Evolutionary conservation across 257 asterid species (phyloP), one percentile per base, ranked within the genome.

Genomic region (Linderniella brevidens): DNA sequence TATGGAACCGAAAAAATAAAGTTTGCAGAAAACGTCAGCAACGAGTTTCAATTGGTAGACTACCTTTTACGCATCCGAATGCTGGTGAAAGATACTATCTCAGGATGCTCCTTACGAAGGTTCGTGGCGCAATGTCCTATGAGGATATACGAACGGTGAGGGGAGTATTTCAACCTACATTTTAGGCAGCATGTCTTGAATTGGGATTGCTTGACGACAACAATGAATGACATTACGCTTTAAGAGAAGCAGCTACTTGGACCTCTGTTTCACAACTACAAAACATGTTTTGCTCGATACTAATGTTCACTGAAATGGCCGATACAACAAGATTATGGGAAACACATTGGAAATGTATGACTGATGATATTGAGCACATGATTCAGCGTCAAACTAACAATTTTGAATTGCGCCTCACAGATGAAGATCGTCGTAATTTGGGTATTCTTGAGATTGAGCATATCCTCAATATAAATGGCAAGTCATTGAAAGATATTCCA

Each of bases 211-310:
- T 25, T 6, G 32, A 25, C 32, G 32, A 25, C 32, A 25, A 25
- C 6, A 25, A 25, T 25, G 6, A 25, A 25, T 25, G 55, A 39
- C 8, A 47, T 13, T 12, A 57, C 11, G 48, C 55, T 19, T 9
- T 57, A 12, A 12, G 13, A 8, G 55, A 48, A 13, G 61, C 49
- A 47, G 37, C 55, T 3, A 37, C 40, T 4, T 57, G 55, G 55
- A 54, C 58, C 3, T 3, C 58, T 19, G 50, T 15, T 14, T 41
- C 50, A 29, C 38, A 29, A 3, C 45, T 54, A 13, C 41, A 41
- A 54, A 54, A 41, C 13, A 40, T 19, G 17, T 25, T 49, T 25
- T 25, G 53, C 32, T 25, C 32, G 4, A 25, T 25, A 25, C 6
- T 25, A 25, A 25, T 25, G 32, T 25, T 25, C 32, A 25, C 6